These are phyloP conservation scores for Tillandsia fasciculata DNA, from an alignment of 176 grass and related monocot species.

Conservation along the genomic window DNA sequence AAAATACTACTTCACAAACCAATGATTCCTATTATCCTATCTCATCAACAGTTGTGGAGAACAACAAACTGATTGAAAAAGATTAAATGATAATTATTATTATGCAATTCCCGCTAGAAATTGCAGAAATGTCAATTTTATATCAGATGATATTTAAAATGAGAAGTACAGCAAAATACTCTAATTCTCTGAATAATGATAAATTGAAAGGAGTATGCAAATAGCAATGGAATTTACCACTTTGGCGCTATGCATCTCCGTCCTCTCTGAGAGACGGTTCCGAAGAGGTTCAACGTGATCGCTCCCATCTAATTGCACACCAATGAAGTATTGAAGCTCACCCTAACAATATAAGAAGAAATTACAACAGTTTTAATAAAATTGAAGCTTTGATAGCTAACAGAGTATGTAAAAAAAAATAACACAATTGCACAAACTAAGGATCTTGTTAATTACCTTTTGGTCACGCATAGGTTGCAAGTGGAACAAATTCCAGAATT, in stretches of 20 bases:
- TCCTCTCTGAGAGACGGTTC: slow-evolving; percentile 74
- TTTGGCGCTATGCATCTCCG: slow-evolving; percentile 84
- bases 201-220: no score
- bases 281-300: slow-evolving; percentile 90
- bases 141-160: no score
- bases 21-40: no score
- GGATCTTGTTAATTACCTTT: slow-evolving; percentile 43
- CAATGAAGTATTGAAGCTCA: slow-evolving; percentile 98
- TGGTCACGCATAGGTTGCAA: slow-evolving; percentile 94
- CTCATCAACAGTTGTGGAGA: no score
- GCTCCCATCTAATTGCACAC: slow-evolving; percentile 94
- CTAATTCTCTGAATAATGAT: no score
- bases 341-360: slow-evolving; percentile 36
- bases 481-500: slow-evolving; percentile 99
- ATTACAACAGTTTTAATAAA: neutral
- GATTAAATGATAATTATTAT: no score
- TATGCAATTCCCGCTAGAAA: no score
- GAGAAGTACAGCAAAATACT: no score
- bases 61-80: no score
- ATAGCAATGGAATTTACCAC: slow-evolving; percentile 35
- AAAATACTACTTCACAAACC: no score
- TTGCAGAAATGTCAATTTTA: no score
- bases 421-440: neutral
- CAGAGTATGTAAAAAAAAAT: neutral
- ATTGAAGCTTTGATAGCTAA: neutral